Evolutionary conservation across 805 yeast species (phyloP).

Genomic region (Kodamaea restingae): DNA sequence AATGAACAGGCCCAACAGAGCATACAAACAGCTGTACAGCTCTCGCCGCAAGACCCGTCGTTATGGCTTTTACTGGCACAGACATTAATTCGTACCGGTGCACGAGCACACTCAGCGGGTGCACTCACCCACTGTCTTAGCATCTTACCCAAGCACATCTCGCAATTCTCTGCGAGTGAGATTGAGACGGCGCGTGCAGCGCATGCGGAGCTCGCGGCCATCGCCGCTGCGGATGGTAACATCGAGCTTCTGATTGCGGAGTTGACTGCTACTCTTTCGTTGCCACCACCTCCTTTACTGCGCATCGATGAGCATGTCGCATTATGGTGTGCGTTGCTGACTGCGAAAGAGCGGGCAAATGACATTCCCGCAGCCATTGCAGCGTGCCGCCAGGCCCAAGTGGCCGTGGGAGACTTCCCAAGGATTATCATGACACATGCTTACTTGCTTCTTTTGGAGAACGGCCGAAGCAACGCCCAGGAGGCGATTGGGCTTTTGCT

Average conservation of each 20-base stretch:
- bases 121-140: conserved; percentile 44
- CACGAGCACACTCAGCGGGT: conserved; percentile 44
- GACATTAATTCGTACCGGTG: conserved; percentile 40
- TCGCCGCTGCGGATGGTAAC: conserved; percentile 50
- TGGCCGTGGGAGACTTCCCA: conserved; percentile 42
- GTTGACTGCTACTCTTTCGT: conserved; percentile 44
- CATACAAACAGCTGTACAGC: conserved; percentile 39
- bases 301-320: conserved; percentile 45
- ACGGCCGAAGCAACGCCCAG: conserved; percentile 22
- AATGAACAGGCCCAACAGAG: conserved; percentile 51
- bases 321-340: conserved; percentile 51
- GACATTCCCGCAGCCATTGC: conserved; percentile 47
- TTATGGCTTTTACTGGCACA: conserved; percentile 50
- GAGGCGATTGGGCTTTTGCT: conserved; percentile 35
- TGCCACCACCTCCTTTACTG: conserved; percentile 47
- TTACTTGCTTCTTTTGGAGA: conserved; percentile 41
- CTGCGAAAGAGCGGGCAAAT: conserved; percentile 48
- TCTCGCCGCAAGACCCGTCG: conserved; percentile 40
- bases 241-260: conserved; percentile 48
- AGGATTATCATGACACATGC: conserved; percentile 47
- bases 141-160: conserved; percentile 33
- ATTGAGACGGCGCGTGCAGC: conserved; percentile 48
- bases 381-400: conserved; percentile 47
- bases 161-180: conserved; percentile 27
- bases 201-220: conserved; percentile 53